Evolutionary conservation across 352 stramenopile genomes (phyloP).

Genomic region (Globisporangium nunn): DNA sequence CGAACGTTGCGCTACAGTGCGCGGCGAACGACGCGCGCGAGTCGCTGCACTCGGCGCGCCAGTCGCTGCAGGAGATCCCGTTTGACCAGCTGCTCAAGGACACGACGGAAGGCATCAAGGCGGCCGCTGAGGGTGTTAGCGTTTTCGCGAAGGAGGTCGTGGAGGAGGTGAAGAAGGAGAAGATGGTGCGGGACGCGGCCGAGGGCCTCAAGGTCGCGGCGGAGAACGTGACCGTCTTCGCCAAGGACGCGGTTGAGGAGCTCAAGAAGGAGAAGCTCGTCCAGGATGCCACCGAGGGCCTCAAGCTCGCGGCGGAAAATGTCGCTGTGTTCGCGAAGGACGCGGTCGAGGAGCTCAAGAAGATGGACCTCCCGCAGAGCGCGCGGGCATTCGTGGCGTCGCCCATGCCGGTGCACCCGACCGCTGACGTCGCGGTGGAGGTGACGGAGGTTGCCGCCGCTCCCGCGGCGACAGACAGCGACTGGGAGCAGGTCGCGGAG

Average conservation of each 20-base stretch:
- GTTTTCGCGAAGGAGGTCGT: conserved; percentile 75
- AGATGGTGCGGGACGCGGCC: conserved; percentile 11
- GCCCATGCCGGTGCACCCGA: conserved; percentile 8
- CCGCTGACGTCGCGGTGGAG: conserved; percentile 16
- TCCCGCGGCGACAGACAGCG: conserved; percentile 30
- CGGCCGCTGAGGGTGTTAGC: conserved; percentile 57
- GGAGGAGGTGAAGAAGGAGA: conserved; percentile 45
- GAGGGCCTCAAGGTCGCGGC: conserved; percentile 18
- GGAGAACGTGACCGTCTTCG: conserved; percentile 25
- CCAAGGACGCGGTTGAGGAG: conserved; percentile 67
- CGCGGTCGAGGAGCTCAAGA: conserved; percentile 64
- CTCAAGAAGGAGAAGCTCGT: conserved; percentile 43
- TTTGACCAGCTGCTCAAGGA: conserved; percentile 81
- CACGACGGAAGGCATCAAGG: conserved; percentile 74
- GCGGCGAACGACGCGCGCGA: conserved; percentile 50
- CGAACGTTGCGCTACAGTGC: conserved; percentile 55
- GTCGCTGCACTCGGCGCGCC: conserved; percentile 35
- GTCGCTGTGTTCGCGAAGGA: conserved; percentile 38
- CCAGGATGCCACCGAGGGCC: not conserved
- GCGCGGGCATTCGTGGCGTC: conserved; percentile 4
- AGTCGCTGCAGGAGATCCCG: conserved; percentile 72
- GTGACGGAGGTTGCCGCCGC: conserved; percentile 4
- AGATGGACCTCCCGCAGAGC: conserved; percentile 21
- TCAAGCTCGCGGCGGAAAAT: conserved; percentile 30
- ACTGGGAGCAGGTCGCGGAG: conserved; percentile 57